Percentiles rank a stretch among this genome's conserved stretches.
Evolutionary conservation across 2,329 filamentous ascomycete genomes (phyloP).

Genomic region (Venturia nashicola): DNA sequence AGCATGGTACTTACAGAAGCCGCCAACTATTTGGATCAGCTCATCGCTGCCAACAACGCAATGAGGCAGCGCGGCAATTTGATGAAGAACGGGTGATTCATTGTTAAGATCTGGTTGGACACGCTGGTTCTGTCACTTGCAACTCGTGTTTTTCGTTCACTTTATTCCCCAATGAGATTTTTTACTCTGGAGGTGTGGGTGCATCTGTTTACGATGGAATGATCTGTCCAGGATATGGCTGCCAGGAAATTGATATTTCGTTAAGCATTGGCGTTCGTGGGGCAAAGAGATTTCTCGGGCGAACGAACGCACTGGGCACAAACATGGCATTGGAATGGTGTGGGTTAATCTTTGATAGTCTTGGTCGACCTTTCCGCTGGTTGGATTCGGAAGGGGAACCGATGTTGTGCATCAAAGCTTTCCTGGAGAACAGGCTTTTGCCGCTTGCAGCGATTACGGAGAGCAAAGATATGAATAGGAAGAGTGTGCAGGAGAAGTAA

Average conservation of each 20-base stretch:
- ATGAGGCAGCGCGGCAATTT: not conserved
- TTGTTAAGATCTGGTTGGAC: not conserved
- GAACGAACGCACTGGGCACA: not conserved
- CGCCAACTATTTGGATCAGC: constrained; percentile 63
- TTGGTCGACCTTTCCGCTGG: not conserved
- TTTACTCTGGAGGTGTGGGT: not conserved
- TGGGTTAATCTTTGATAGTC: not conserved
- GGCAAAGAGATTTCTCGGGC: not conserved
- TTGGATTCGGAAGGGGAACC: not conserved
- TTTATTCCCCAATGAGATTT: not conserved
- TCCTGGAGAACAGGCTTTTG: not conserved
- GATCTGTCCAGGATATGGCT: not conserved
- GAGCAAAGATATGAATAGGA: not conserved
- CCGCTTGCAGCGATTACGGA: not conserved
- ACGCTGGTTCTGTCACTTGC: not conserved
- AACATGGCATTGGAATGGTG: not conserved
- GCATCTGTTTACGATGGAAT: not conserved
- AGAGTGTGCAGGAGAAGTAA: not conserved
- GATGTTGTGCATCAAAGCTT: not conserved
- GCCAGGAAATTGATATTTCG: not conserved
- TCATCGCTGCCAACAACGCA: constrained; percentile 51
- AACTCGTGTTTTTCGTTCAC: not conserved
- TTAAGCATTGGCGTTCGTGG: not conserved
- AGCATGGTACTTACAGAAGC: constrained; percentile 65
- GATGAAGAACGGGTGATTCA: not conserved